These are phyloP conservation scores for Aspergillus sp. DNA, from an alignment of 2,329 filamentous ascomycete genomes.

Conservation along the genomic window DNA sequence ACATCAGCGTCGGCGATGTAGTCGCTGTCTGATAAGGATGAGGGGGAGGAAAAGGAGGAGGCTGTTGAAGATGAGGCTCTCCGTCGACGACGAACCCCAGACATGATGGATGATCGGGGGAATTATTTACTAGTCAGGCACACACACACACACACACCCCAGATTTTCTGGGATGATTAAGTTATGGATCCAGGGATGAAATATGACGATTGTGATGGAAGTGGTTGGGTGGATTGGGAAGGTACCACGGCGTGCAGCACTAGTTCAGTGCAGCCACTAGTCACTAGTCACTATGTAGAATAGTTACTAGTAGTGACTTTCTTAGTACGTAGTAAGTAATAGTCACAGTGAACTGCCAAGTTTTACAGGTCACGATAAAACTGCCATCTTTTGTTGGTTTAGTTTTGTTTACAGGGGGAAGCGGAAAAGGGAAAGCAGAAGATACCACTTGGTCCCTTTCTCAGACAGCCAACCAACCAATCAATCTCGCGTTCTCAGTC, in stretches of 20 bases:
- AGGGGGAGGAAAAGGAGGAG: background rate
- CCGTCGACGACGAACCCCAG: constrained; percentile 1
- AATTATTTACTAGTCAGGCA: background rate
- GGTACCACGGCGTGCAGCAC: too few relatives aligned
- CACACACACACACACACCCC: background rate
- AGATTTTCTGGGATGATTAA: background rate
- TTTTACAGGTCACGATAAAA: too few relatives aligned
- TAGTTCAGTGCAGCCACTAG: too few relatives aligned
- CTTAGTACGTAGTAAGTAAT: too few relatives aligned
- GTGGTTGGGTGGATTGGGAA: background rate
- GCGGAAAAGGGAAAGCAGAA: background rate
- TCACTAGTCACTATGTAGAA: too few relatives aligned
- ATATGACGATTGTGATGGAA: background rate
- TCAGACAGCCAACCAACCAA: background rate
- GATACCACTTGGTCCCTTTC: background rate
- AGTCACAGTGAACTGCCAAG: too few relatives aligned
- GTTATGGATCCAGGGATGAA: background rate
- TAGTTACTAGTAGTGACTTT: too few relatives aligned
- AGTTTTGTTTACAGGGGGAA: too few relatives aligned
- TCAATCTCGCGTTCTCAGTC: background rate
- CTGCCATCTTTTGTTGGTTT: too few relatives aligned
- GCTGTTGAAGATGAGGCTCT: background rate
- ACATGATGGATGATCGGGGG: constrained; percentile 1
- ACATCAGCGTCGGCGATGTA: too few relatives aligned
- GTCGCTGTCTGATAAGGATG: background rate